A percentile compares a stretch with the other conserved stretches of the same genome.
These are phyloP conservation scores for Monosporascus cannonballus DNA, from an alignment of 2,329 filamentous ascomycete genomes.

Conservation along the genomic window DNA sequence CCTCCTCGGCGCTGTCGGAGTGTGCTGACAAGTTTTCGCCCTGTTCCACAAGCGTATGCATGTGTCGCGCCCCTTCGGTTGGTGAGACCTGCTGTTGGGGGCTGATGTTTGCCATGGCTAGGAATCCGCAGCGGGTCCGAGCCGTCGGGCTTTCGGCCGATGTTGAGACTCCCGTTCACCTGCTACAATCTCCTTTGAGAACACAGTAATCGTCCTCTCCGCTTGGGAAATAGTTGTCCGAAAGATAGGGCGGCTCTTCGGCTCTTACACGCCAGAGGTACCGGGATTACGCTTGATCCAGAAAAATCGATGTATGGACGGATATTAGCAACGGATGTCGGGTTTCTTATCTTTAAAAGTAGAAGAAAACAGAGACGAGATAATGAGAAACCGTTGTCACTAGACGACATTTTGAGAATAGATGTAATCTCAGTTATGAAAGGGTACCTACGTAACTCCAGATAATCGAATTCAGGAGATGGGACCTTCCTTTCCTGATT, in stretches of 20 bases:
- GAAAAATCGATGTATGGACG: not conserved
- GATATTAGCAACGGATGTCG: too few species aligned
- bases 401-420: not conserved
- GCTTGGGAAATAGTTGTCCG: not conserved
- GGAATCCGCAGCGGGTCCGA: constrained; percentile 7
- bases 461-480: too few species aligned
- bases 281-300: not conserved
- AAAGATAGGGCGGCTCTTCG: not conserved
- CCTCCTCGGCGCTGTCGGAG: constrained; percentile 23
- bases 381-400: not conserved
- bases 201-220: not conserved
- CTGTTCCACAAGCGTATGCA: constrained; percentile 11
- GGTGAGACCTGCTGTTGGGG: constrained; percentile 7
- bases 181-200: not conserved
- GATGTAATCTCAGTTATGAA: not conserved
- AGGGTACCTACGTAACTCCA: not conserved
- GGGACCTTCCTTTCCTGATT: too few species aligned
- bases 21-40: constrained; percentile 19
- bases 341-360: not conserved
- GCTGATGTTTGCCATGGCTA: constrained; percentile 12
- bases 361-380: not conserved
- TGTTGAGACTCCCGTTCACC: constrained; percentile 2
- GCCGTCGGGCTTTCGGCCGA: constrained; percentile 4
- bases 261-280: not conserved
- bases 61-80: constrained; percentile 7